Conservation (phyloP, 2,329 filamentous ascomycete genomes). For the Aspergillus sp. region DNA sequence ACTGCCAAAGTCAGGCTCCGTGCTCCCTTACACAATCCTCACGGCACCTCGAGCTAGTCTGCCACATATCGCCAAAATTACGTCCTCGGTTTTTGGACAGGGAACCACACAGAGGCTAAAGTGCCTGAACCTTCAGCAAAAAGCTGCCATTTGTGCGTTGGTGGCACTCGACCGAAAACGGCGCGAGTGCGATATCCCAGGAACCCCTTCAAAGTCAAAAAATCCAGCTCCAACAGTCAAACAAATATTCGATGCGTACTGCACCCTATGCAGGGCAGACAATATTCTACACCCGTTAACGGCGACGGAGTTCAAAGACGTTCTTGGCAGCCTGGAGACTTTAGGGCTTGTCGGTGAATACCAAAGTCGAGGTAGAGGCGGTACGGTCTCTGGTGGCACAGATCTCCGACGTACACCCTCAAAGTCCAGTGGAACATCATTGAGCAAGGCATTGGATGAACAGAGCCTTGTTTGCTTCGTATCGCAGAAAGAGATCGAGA, state of each 20-base stretch:
- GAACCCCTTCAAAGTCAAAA: slow-evolving; percentile 61
- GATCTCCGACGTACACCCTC: slow-evolving; percentile 65
- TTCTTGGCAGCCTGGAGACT: slow-evolving; percentile 85
- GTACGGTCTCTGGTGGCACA: slow-evolving; percentile 52
- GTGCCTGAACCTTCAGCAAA: slow-evolving; percentile 91
- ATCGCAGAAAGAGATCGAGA: slow-evolving; percentile 74
- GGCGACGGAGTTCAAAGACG: slow-evolving; percentile 89
- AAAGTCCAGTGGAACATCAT: slow-evolving; percentile 60
- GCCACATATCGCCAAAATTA: slow-evolving; percentile 87
- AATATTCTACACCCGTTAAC: slow-evolving; percentile 88
- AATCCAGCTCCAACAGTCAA: slow-evolving; percentile 74
- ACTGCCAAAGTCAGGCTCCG: slow-evolving; percentile 40
- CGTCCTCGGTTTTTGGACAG: slow-evolving; percentile 84
- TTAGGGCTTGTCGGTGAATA: slow-evolving; percentile 73
- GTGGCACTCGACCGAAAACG: slow-evolving; percentile 78
- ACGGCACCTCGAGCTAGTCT: slow-evolving; percentile 88
- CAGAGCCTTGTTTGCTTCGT: slow-evolving; percentile 76
- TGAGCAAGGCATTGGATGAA: slow-evolving; percentile 64
- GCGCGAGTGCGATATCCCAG: slow-evolving; percentile 44
- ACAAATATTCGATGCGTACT: slow-evolving; percentile 80
- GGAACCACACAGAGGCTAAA: slow-evolving; percentile 81
- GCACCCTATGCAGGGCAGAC: slow-evolving; percentile 76
- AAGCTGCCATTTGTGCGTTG: slow-evolving; percentile 86
- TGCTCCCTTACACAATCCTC: slow-evolving; percentile 63
- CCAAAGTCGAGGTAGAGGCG: slow-evolving; percentile 68